phyloP scores from a whole-genome alignment of 1,139 yeast species.

The Suhomyces anneliseae region DNA sequence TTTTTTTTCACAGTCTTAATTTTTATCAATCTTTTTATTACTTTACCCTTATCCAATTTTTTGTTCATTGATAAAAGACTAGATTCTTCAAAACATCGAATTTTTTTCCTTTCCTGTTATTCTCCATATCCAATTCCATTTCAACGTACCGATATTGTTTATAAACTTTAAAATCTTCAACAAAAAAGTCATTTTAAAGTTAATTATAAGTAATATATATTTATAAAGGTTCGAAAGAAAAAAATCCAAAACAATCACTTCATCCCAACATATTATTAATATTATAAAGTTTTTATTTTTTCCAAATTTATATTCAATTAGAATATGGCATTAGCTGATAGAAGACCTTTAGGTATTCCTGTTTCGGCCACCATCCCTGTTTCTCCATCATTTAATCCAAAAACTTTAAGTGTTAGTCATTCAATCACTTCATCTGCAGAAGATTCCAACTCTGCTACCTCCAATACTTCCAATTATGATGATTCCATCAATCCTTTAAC shows the following conservation, averaged over 20 bases:
- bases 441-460: constrained; percentile 1
- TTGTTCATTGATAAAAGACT: constrained; percentile 8
- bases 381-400: constrained; percentile 49
- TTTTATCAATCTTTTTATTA: constrained; percentile 11
- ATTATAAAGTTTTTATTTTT: not conserved
- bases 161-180: too few species aligned
- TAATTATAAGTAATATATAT: not conserved
- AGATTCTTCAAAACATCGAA: constrained; percentile 7
- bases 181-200: too few species aligned
- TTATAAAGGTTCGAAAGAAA: constrained; percentile 5
- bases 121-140: constrained; percentile 1
- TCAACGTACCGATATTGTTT: not conserved
- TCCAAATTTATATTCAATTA: not conserved
- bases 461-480: constrained; percentile 1
- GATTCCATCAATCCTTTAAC: constrained; percentile 15
- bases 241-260: not conserved
- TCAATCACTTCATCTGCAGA: constrained; percentile 2
- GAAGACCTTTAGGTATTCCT: constrained; percentile 54
- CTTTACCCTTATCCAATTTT: not conserved
- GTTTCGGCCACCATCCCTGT: constrained; percentile 36
- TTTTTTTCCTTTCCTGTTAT: constrained; percentile 13
- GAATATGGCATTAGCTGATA: constrained; percentile 56
- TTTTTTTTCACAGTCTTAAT: constrained; percentile 11
- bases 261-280: not conserved
- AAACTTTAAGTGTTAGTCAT: constrained; percentile 28